phyloP scores from a whole-genome alignment of 179 eudicot genomes.

The Pouteria campechiana region DNA sequence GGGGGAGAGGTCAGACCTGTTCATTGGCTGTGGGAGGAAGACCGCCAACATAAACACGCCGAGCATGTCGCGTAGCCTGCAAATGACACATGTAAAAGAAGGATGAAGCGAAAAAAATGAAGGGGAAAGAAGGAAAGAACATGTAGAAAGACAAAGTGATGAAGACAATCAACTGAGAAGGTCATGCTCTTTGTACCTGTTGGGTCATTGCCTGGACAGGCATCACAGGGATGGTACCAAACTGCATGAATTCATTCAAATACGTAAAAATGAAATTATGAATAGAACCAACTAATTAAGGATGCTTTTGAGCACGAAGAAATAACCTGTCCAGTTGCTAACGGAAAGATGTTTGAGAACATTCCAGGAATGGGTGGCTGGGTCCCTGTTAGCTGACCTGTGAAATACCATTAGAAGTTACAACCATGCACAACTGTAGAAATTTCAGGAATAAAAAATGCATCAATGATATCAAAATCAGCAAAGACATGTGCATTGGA shows the following conservation, averaged over 20 bases:
- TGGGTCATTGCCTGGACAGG: slow-evolving; percentile 99
- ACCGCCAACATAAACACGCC: slow-evolving; percentile 96
- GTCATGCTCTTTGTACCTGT: slow-evolving; percentile 42
- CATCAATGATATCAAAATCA: slow-evolving; percentile 2
- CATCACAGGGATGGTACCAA: slow-evolving; percentile 25
- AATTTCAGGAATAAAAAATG: not conserved
- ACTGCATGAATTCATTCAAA: not conserved
- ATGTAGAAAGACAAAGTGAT: not conserved
- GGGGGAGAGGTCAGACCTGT: slow-evolving; percentile 36
- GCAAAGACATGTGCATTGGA: slow-evolving; percentile 38
- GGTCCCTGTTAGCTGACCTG: slow-evolving; percentile 41
- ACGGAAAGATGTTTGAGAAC: slow-evolving; percentile 52
- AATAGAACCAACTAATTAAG: not conserved
- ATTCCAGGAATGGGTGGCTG: slow-evolving; percentile 50
- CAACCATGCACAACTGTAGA: not conserved
- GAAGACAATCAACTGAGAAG: not conserved
- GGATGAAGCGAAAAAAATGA: not conserved
- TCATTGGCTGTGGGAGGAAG: slow-evolving; percentile 85
- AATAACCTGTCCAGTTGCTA: slow-evolving; percentile 50
- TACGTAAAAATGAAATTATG: not conserved
- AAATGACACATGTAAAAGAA: too few species aligned
- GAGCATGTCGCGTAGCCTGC: slow-evolving; percentile 98
- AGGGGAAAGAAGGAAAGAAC: not conserved
- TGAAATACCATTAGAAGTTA: slow-evolving; percentile 10
- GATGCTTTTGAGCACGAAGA: not conserved